Base-by-base conservation (phyloP, 257 asterid species). In the Datura wrightii region DNA sequence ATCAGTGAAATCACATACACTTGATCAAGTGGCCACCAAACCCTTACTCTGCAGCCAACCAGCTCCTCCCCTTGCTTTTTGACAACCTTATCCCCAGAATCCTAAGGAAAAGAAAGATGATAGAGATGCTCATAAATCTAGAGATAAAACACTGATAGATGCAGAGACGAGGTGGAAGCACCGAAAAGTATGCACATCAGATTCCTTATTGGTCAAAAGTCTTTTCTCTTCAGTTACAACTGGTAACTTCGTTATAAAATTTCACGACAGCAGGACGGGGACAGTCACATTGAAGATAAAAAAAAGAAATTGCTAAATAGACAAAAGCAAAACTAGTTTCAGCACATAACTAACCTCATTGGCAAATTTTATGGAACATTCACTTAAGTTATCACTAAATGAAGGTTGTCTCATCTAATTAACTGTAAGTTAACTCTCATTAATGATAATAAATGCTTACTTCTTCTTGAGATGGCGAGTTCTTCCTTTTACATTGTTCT, bases 21-120 rank as follows among this genome's bases (percentile, higher is more conserved):
- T 59, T 81, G 15, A 74, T 89, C 90, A 67, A 85, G n/a, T n/a
- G 89, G 89, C 90, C 91, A 89, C 90, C 84, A 89, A 63, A 89
- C 84, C 80, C 84, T 81, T 59, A 89, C 72, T 41, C 78, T 81
- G 83, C 82, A 37, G 54, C 90, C 86, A 59, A 89, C 62, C 67
- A 89, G 34, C 79, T 86, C 58, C 44, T 52, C 71, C 5, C 72
- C 82, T 10, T 71, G 36, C 52, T 85, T 19, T 79, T 46, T 76
- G 71, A 72, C 56, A 44, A 79, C 39, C 80, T 39, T 66, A 54
- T 67, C 66, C 16, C 44, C n/a, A 84, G 76, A 83, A 59, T 24
- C 76, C 88, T 87, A 85, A 55, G 74, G 72, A 65, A 53, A 41
- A 78, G 34, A 53, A 41, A 78, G 34, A 56, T 59, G 14, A 82